Evolutionary conservation across 148 eudicot species (phyloP), one percentile per base, ranked within the genome.

Genomic region (Persicaria tinctoria): DNA sequence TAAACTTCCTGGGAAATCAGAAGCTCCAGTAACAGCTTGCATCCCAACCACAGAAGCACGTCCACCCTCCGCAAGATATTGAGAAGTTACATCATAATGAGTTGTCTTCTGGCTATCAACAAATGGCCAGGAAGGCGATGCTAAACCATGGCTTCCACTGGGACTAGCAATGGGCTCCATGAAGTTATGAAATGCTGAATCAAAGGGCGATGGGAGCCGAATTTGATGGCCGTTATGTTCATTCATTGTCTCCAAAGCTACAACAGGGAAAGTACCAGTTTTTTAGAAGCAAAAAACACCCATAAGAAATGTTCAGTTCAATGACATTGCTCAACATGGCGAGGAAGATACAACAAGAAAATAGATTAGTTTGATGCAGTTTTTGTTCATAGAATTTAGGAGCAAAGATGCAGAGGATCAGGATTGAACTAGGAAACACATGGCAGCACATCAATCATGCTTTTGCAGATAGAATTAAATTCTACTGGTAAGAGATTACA

Each of bases 221-320:
- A 38, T 46, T 32, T 12, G 69, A 63, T 63, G 27, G 38, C 46
- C 46, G 46, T 63, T 13, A 10, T 63, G 46, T 63, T 38, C 69
- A 38, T 32, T 63, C 69, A 63, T 63, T 4, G 46, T 63, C 69
- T 12, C 46, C 69, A 38, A 63, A 32, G 68, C 69, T 63, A 63
- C 46, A 38, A 57, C 5, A 7, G 46, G 46, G 46, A 9, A 63
- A 63, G 10, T 12, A 32, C 9, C 32, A 9, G 41, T 32, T 11
- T 63, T 63, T 32, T 46, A 63, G 17, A 63, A 11, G 46, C 69
- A 63, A 23, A 63, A 63, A 60, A 23, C 41, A 13, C 14, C 41
- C 44, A 38, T 20, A 59, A 17, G 20, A 20, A 55, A 32, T 32
- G 41, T 32, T 32, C 41, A 55, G 18, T 12, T 4, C 17, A 54